phyloP scores from a whole-genome alignment of 2,329 filamentous ascomycete genomes.

The Podosphaera leucotricha region DNA sequence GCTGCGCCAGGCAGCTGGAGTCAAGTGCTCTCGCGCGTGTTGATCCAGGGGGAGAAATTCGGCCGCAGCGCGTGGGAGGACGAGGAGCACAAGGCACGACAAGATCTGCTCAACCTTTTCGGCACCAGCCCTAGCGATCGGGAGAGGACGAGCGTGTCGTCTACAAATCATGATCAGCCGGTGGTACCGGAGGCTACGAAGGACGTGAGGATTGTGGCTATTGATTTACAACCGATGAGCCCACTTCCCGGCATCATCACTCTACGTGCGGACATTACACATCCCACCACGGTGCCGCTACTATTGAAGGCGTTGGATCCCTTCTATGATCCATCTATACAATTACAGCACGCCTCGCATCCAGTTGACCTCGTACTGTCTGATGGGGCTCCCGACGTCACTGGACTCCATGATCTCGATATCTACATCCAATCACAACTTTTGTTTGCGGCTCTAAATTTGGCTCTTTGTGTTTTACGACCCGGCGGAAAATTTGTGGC shows the following conservation, averaged over 20 bases:
- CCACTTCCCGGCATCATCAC: conserved; percentile 81
- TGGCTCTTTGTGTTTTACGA: conserved; percentile 76
- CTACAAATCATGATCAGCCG: conserved; percentile 9
- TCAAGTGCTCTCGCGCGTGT: conserved; percentile 75
- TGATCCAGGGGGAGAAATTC: conserved; percentile 86
- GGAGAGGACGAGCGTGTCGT: background rate
- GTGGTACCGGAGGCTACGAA: conserved; percentile 21
- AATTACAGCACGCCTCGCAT: conserved; percentile 33
- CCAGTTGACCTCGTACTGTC: conserved; percentile 86
- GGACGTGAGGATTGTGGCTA: conserved; percentile 81
- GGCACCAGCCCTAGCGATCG: conserved; percentile 2
- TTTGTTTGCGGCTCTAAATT: conserved; percentile 78
- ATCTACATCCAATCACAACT: conserved; percentile 96
- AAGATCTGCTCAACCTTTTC: conserved; percentile 28
- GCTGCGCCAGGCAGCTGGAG: conserved; percentile 94
- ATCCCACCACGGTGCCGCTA: conserved; percentile 80
- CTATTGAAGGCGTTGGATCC: conserved; percentile 68
- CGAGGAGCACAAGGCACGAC: conserved; percentile 42
- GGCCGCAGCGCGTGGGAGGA: conserved; percentile 73
- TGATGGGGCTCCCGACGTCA: conserved; percentile 90
- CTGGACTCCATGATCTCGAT: conserved; percentile 86
- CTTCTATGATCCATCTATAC: conserved; percentile 28
- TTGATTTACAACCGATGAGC: conserved; percentile 90
- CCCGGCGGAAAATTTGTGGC: conserved; percentile 92
- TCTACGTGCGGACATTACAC: conserved; percentile 86